Evolutionary conservation across 2,329 filamentous ascomycete genomes (phyloP).

Genomic region (Phyllosticta ampelicida): DNA sequence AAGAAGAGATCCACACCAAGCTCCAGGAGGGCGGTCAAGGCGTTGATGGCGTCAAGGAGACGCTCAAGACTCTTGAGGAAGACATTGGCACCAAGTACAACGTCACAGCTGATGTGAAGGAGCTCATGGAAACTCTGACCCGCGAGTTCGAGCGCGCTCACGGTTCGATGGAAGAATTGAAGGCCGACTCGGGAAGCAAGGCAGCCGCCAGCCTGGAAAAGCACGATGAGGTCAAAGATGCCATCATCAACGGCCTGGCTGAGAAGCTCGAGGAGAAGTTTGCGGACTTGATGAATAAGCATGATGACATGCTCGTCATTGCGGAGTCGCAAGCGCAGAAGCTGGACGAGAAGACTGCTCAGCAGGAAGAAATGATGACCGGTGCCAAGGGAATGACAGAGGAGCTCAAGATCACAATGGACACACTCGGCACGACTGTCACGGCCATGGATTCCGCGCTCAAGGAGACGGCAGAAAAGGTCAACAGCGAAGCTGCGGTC

Average conservation of each 20-base stretch:
- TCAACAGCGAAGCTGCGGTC: constrained; percentile 76
- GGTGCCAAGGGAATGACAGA: constrained; percentile 72
- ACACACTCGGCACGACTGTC: constrained; percentile 62
- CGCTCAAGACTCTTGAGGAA: constrained; percentile 60
- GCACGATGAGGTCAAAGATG: constrained; percentile 47
- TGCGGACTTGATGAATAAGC: constrained; percentile 70
- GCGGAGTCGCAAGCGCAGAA: constrained; percentile 64
- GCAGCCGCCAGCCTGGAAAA: constrained; percentile 46
- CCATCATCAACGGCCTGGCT: constrained; percentile 43
- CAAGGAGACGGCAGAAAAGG: constrained; percentile 73
- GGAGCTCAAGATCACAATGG: constrained; percentile 76
- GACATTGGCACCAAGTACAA: constrained; percentile 43
- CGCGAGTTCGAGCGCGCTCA: constrained; percentile 80
- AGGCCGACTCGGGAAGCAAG: constrained; percentile 62
- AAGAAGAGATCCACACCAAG: constrained; percentile 63
- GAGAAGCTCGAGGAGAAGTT: constrained; percentile 66
- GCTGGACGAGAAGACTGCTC: constrained; percentile 60
- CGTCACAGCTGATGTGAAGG: constrained; percentile 40
- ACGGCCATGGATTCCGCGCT: constrained; percentile 47
- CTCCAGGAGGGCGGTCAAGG: constrained; percentile 65
- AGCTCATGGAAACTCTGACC: constrained; percentile 62
- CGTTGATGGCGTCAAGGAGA: constrained; percentile 46
- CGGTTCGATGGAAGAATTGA: constrained; percentile 65
- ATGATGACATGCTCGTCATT: constrained; percentile 69
- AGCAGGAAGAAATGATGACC: constrained; percentile 62